Percentiles rank a stretch among this genome's conserved stretches.
Conservation (phyloP, 306 rosid genomes). For the Cicer arietinum region DNA sequence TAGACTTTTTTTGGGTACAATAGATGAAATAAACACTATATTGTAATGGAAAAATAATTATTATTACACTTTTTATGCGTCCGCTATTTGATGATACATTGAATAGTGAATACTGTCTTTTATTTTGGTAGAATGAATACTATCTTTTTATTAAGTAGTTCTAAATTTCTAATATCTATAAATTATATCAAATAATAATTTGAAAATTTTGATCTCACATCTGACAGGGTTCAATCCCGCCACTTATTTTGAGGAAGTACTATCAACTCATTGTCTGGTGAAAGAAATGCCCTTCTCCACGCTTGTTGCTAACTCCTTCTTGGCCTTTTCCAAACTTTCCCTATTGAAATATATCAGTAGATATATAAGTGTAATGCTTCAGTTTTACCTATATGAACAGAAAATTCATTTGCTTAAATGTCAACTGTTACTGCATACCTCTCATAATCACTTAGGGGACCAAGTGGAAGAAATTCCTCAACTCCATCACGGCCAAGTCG, state of each 20-base stretch:
- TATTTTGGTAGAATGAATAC: not conserved
- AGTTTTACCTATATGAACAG: constrained; percentile 15
- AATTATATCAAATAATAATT: not conserved
- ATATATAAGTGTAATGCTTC: constrained; percentile 16
- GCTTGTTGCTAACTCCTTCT: constrained; percentile 74
- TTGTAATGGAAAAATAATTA: not conserved
- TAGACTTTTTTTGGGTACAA: not conserved
- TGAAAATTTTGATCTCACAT: constrained; percentile 24
- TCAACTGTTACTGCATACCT: constrained; percentile 51
- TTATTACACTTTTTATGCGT: not conserved
- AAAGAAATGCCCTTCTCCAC: constrained; percentile 81
- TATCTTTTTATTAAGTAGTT: constrained; percentile 9
- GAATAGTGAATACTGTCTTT: not conserved
- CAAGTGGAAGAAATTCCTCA: constrained; percentile 78
- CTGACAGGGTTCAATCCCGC: constrained; percentile 29
- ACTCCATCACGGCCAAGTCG: constrained; percentile 78
- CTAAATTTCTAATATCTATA: too few species aligned
- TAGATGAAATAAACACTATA: not conserved
- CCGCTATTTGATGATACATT: constrained; percentile 19
- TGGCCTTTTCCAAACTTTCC: constrained; percentile 80
- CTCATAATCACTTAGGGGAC: constrained; percentile 84
- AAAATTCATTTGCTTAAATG: not conserved
- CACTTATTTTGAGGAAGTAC: constrained; percentile 42
- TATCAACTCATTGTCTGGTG: constrained; percentile 56
- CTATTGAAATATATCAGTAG: constrained; percentile 49